These are phyloP conservation scores for Quercus suber DNA, from an alignment of 306 rosid genomes.

Conservation along the genomic window DNA sequence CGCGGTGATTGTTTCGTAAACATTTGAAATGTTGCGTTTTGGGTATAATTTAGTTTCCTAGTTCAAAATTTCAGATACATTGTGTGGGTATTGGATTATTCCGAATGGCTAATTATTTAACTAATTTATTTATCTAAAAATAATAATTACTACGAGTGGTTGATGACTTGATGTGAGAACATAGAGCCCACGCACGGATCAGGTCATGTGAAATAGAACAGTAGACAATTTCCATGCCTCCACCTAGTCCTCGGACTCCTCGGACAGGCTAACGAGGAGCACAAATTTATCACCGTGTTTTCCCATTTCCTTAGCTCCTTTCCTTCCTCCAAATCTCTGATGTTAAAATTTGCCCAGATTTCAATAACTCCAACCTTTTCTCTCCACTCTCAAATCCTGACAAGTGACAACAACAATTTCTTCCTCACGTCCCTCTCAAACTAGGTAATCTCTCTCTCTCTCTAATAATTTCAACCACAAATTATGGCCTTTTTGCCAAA, in stretches of 20 bases:
- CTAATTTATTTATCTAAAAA: too few relatives aligned
- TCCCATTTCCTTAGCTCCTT: slow-evolving; percentile 45
- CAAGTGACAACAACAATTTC: neutral
- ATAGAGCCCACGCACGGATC: neutral
- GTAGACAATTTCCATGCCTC: slow-evolving; percentile 17
- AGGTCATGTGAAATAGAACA: neutral
- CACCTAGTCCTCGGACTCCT: neutral
- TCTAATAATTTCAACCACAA: neutral
- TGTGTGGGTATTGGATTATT: too few relatives aligned
- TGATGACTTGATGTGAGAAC: neutral
- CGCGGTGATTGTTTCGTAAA: too few relatives aligned
- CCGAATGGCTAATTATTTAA: too few relatives aligned
- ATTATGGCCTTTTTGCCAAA: too few relatives aligned
- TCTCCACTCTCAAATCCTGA: slow-evolving; percentile 1
- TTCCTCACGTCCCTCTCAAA: neutral
- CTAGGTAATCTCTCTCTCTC: slow-evolving; percentile 12
- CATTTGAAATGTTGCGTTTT: too few relatives aligned
- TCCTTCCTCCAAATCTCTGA: slow-evolving; percentile 33
- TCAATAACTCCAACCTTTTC: slow-evolving; percentile 9
- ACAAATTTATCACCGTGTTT: slow-evolving; percentile 34
- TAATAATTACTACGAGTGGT: neutral
- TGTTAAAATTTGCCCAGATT: slow-evolving; percentile 16
- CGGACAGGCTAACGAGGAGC: slow-evolving; percentile 21
- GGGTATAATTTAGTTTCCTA: too few relatives aligned
- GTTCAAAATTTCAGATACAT: too few relatives aligned